These are phyloP conservation scores for Hypoxylon intermedium DNA, from an alignment of 495 filamentous ascomycete species.

Conservation along the genomic window DNA sequence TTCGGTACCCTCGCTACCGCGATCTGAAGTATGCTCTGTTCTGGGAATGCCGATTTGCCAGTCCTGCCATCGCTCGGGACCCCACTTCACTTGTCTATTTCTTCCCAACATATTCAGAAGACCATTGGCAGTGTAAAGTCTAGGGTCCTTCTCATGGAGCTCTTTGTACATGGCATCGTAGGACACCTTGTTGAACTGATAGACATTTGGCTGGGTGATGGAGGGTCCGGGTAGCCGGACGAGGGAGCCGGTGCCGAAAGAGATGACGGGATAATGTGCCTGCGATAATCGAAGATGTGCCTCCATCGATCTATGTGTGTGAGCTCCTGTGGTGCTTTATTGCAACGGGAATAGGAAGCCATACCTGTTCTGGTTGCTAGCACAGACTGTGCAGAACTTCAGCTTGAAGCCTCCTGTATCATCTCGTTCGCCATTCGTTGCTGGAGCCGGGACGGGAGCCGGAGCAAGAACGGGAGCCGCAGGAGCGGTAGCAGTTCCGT, in stretches of 20 bases:
- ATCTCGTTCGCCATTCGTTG: slow-evolving; percentile 50
- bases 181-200: slow-evolving; percentile 92
- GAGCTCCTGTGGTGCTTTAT: slow-evolving; percentile 5
- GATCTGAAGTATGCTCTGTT: slow-evolving; percentile 66
- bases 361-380: slow-evolving; percentile 93
- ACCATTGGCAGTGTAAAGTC: slow-evolving; percentile 90
- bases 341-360: slow-evolving; percentile 21
- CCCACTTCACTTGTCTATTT: slow-evolving; percentile 90
- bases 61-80: slow-evolving; percentile 97
- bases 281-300: slow-evolving; percentile 88
- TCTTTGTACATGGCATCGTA: slow-evolving; percentile 93
- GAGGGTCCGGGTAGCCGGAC: slow-evolving; percentile 93
- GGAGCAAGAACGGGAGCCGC: slow-evolving; percentile 10
- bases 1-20: slow-evolving; percentile 80
- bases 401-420: slow-evolving; percentile 71
- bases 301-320: slow-evolving; percentile 81
- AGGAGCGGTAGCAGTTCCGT: slow-evolving; percentile 37
- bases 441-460: slow-evolving; percentile 34
- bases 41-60: slow-evolving; percentile 89
- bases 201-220: slow-evolving; percentile 93
- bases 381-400: slow-evolving; percentile 98
- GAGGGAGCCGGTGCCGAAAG: slow-evolving; percentile 94
- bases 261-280: slow-evolving; percentile 91
- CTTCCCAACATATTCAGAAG: slow-evolving; percentile 94
- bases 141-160: slow-evolving; percentile 80